Evolutionary conservation across 1,139 yeast genomes (phyloP).

Genomic region (Diutina mesorugosa): DNA sequence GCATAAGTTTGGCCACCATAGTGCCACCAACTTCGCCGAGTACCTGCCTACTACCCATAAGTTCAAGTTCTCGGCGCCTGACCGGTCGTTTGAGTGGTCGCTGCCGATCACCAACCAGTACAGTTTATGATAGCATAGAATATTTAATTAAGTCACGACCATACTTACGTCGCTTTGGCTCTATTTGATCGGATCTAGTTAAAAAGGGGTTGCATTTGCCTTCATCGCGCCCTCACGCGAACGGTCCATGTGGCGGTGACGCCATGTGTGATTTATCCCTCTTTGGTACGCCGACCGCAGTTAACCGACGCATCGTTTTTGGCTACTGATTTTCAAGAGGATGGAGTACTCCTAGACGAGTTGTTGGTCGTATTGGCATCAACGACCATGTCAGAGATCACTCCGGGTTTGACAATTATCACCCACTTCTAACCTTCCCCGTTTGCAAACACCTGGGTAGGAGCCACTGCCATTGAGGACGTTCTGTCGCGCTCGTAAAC

Average conservation of each 20-base stretch:
- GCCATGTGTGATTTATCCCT: neutral
- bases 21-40: neutral
- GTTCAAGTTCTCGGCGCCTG: neutral
- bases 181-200: neutral
- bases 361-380: neutral
- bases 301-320: neutral
- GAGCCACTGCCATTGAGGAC: neutral
- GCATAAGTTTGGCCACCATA: neutral
- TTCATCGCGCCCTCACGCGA: neutral
- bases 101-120: neutral
- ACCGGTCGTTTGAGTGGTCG: neutral
- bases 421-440: neutral
- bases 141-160: neutral
- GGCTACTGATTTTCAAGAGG: too few species aligned
- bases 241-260: neutral
- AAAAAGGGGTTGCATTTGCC: neutral
- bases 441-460: neutral
- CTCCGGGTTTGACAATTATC: neutral
- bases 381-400: neutral
- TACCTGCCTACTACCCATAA: conserved; percentile 1
- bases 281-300: neutral
- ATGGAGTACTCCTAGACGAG: too few species aligned
- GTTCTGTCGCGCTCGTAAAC: neutral
- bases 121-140: neutral
- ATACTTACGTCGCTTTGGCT: neutral